Evolutionary conservation across 805 yeast genomes (phyloP), one percentile per base, ranked within the genome.

Genomic region (Kuraishia hungarica): DNA sequence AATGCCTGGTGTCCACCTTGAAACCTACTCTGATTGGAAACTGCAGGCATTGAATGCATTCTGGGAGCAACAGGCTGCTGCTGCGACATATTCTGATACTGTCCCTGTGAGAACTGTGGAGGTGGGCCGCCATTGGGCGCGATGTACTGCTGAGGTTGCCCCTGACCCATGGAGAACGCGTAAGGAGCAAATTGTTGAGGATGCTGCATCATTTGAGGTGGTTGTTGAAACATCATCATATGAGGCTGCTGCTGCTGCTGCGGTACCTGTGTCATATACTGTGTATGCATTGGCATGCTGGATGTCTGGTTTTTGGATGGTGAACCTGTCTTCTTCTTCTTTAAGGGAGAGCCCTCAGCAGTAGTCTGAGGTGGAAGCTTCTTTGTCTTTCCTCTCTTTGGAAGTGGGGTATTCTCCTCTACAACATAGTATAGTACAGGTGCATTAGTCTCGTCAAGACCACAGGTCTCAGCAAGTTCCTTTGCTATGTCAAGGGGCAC

Each of bases 401-500:
- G 66, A 4, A 80, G 68, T 2, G 80, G 79, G 43, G 74, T 72
- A 64, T 68, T 74, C 55, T 72, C 76, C 62, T 70, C 79, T 60
- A 78, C 79, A 62, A 65, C 77, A 62, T 81, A 86, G 51, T 77
- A 77, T 52, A 87, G 68, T 1, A 87, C 80, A 2, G 77, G 78
- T 24, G 77, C 75, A 54, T 83, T 73, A 10, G 76, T 73, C 24
- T 79, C 82, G 48, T 75, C 69, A 20, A 82, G 80, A 1, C 77
- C 78, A 60, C 81, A 77, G 51, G 73, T 74, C 50, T 75, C 72
- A 2, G 83, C 84, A 61, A 86, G 72, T 51, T 80, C 75, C 50
- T 75, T 75, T 2, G 93, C 93, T 59, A 82, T 80, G 2, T 75
- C 77, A 48, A 87, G 65, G 0, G 96, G 94, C 47, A 88, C 82